Conservation (phyloP, 805 yeast genomes). For the Spathaspora hagerdaliae region DNA sequence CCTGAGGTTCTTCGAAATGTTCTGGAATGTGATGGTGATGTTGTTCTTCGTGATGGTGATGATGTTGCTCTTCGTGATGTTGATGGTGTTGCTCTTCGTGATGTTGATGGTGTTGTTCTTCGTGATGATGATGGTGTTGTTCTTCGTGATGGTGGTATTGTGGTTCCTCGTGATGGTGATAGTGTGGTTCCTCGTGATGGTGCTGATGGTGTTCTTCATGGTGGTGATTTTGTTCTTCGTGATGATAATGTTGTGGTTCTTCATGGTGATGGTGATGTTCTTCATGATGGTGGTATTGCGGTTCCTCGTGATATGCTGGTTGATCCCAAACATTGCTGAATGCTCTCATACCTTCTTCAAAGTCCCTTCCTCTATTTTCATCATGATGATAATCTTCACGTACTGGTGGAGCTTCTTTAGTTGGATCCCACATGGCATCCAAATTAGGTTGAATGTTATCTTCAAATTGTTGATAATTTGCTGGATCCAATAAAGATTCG, state of each 20-base stretch:
- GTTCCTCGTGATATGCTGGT: not conserved
- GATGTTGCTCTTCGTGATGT: not conserved
- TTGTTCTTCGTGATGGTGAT: not conserved
- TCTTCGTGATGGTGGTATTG: not conserved
- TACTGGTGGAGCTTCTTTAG: conserved; percentile 40
- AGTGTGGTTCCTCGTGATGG: not conserved
- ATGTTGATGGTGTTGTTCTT: not conserved
- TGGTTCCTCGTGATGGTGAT: not conserved
- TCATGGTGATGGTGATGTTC: not conserved
- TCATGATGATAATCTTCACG: not conserved
- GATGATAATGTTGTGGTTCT: conserved; percentile 1
- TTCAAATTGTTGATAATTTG: conserved; percentile 21
- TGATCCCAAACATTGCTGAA: conserved; percentile 27
- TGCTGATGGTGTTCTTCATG: not conserved
- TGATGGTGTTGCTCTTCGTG: not conserved
- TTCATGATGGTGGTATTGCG: not conserved
- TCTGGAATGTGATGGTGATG: not conserved
- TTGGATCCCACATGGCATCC: conserved; percentile 42
- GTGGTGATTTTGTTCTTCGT: not conserved
- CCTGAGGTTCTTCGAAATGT: not conserved
- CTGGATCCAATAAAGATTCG: conserved; percentile 26
- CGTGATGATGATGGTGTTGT: not conserved
- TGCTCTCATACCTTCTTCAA: conserved; percentile 13
- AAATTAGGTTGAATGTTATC: conserved; percentile 8
- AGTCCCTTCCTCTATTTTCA: not conserved